These are phyloP conservation scores for Diaporthe nobilis DNA, from an alignment of 2,329 filamentous ascomycete species.

Conservation along the genomic window DNA sequence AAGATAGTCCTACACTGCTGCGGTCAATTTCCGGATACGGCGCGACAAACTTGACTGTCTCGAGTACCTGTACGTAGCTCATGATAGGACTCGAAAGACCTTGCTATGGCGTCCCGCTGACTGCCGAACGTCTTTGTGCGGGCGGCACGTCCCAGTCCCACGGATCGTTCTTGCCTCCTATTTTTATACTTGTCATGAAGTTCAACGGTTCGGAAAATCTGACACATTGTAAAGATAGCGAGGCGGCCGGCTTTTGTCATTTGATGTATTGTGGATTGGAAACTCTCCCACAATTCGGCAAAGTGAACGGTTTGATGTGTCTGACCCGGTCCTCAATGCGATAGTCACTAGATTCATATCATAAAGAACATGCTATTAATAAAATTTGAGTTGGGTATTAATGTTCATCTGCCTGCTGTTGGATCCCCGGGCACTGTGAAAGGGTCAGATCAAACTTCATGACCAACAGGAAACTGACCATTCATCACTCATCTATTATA, in stretches of 20 bases:
- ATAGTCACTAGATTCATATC: background rate
- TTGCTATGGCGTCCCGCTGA: background rate
- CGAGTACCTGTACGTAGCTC: background rate
- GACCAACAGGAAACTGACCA: background rate
- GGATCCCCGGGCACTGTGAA: no score
- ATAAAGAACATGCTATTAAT: background rate
- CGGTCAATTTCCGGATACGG: no score
- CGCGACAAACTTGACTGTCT: no score
- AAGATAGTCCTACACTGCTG: background rate
- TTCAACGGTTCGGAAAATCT: background rate
- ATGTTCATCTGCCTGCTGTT: no score
- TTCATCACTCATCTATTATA: background rate
- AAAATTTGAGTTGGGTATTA: background rate
- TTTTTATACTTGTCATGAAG: background rate
- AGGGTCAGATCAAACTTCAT: background rate
- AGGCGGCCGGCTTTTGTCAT: background rate
- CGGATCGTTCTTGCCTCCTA: background rate
- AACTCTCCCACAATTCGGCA: background rate
- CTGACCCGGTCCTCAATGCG: background rate
- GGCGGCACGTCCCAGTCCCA: background rate
- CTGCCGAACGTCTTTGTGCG: background rate
- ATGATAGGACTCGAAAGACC: background rate
- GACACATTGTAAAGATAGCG: background rate
- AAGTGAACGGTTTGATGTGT: no score
- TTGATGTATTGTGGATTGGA: background rate